A percentile compares a stretch with the other conserved stretches of the same genome.
Conservation (phyloP, 2,329 filamentous ascomycete species). For the Verticillium alfalfae region DNA sequence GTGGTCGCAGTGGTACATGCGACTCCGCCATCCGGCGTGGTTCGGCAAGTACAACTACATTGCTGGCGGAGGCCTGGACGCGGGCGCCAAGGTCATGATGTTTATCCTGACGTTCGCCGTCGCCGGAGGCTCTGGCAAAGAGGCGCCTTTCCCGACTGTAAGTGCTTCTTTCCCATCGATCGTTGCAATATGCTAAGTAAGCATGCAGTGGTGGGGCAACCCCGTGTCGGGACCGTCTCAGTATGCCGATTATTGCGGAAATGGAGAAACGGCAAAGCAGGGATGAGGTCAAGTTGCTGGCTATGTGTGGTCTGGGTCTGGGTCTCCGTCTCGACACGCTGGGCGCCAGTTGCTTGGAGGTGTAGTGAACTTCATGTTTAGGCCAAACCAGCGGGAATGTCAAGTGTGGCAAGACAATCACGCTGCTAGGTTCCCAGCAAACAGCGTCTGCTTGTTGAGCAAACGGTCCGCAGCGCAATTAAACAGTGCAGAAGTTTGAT, state of each 20-base stretch:
- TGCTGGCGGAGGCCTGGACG: slow-evolving; percentile 12
- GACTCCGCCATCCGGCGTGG: slow-evolving; percentile 14
- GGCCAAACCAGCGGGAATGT: too few relatives aligned
- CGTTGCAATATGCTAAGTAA: background rate
- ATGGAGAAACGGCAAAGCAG: background rate
- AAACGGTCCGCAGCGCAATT: too few relatives aligned
- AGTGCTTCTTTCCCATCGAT: background rate
- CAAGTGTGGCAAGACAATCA: too few relatives aligned
- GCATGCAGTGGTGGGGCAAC: slow-evolving; percentile 5
- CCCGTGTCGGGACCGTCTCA: slow-evolving; percentile 5
- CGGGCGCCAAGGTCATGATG: slow-evolving; percentile 14
- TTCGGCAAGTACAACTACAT: slow-evolving; percentile 21
- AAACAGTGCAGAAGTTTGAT: too few relatives aligned
- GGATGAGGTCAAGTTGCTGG: background rate
- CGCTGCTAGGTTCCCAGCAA: too few relatives aligned
- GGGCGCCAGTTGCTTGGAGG: too few relatives aligned
- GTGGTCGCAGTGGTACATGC: slow-evolving; percentile 21
- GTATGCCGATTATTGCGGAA: slow-evolving; percentile 9
- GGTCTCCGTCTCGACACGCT: too few relatives aligned
- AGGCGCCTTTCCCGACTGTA: slow-evolving; percentile 11
- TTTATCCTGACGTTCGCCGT: slow-evolving; percentile 15
- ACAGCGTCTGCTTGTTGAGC: too few relatives aligned
- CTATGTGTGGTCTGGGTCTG: too few relatives aligned
- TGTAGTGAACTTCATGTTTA: too few relatives aligned
- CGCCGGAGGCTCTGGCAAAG: slow-evolving; percentile 11